Conservation (phyloP, 140 eudicot genomes). For the Cichorium intybus region DNA sequence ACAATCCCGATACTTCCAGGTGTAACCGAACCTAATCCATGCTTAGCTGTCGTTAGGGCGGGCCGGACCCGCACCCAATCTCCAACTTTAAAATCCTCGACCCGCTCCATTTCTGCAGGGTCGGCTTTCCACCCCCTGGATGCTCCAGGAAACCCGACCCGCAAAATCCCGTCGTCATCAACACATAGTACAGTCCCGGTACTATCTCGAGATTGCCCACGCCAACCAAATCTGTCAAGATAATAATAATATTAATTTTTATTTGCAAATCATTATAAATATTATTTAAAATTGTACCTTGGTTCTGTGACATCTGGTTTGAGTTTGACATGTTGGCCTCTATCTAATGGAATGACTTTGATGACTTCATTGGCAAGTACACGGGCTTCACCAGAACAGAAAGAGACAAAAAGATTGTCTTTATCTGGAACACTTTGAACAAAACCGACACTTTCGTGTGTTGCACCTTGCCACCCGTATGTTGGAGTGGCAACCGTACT, state of each 20-base stretch:
- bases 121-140: constrained; percentile 99
- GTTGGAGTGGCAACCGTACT: constrained; percentile 62
- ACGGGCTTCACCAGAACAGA: constrained; percentile 86
- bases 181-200: constrained; percentile 95
- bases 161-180: constrained; percentile 96
- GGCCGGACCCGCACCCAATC: constrained; percentile 99
- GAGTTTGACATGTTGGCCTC: constrained; percentile 95
- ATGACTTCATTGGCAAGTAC: constrained; percentile 81
- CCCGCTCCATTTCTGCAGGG: constrained; percentile 99
- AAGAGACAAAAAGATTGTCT: constrained; percentile 68
- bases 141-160: constrained; percentile 99
- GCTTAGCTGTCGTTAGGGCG: constrained; percentile 90
- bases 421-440: constrained; percentile 83
- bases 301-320: constrained; percentile 80
- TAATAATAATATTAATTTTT: neutral
- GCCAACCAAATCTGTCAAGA: constrained; percentile 78
- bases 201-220: constrained; percentile 86
- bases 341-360: constrained; percentile 88
- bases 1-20: constrained; percentile 99
- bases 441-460: constrained; percentile 87
- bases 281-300: constrained; percentile 69
- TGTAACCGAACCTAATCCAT: constrained; percentile 94
- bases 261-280: neutral
- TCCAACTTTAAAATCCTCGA: constrained; percentile 96
- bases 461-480: constrained; percentile 96